Conservation (phyloP, 768 basidiomycete species). For the Rhodotorula babjevae region DNA sequence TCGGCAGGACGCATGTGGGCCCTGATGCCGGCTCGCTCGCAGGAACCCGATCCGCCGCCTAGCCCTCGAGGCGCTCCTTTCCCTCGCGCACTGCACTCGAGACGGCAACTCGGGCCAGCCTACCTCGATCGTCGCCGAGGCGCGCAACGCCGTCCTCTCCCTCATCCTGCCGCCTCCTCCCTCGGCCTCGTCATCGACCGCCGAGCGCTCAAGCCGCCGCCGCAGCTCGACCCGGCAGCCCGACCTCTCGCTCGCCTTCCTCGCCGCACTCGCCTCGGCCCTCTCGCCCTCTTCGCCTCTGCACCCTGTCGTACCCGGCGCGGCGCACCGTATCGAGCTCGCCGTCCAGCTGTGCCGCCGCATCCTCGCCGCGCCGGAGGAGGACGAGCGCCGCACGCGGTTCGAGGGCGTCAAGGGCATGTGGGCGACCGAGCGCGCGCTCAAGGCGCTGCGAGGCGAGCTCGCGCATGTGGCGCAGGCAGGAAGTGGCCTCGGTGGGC, state of each 20-base stretch:
- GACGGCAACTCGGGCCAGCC: not conserved
- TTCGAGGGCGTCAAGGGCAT: not conserved
- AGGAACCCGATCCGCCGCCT: slow-evolving; percentile 6
- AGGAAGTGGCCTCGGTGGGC: not conserved
- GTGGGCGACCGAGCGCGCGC: not conserved
- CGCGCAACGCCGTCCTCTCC: not conserved
- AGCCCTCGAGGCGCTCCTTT: slow-evolving; percentile 10
- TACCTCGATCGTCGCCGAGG: not conserved
- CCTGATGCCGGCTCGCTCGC: not conserved
- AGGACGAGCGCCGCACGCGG: not conserved
- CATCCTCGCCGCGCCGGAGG: not conserved
- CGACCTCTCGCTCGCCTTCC: not conserved
- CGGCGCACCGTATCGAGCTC: not conserved
- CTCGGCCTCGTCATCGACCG: not conserved
- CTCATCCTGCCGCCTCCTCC: slow-evolving; percentile 7
- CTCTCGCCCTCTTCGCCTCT: not conserved
- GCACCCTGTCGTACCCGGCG: not conserved
- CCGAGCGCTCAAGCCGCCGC: not conserved
- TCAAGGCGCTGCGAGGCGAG: not conserved
- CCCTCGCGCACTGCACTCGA: not conserved
- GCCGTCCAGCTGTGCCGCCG: not conserved
- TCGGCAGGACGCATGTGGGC: too few relatives aligned
- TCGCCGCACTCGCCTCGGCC: not conserved
- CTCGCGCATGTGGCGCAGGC: not conserved
- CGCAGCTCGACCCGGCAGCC: not conserved